These are phyloP conservation scores for Eucalyptus fibrosa DNA, from an alignment of 345 rosid species.

Conservation along the genomic window DNA sequence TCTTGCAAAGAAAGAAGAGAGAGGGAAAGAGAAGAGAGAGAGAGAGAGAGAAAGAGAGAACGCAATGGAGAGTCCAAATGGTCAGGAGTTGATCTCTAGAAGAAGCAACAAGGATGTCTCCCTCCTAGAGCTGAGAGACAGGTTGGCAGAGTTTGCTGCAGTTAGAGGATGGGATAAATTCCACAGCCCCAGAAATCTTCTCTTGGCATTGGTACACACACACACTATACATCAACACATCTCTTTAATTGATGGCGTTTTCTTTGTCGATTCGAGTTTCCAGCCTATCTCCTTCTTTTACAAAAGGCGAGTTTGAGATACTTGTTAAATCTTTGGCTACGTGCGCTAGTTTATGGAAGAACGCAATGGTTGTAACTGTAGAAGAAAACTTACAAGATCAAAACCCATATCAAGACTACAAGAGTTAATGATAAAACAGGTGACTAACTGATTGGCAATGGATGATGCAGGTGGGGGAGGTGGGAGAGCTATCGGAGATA, in stretches of 20 bases:
- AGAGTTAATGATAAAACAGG: not conserved
- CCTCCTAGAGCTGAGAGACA: slow-evolving; percentile 24
- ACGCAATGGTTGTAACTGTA: not conserved
- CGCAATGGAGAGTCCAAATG: not conserved
- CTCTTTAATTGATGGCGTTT: not conserved
- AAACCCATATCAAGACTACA: not conserved
- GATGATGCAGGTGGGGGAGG: slow-evolving; percentile 48
- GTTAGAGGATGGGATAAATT: slow-evolving; percentile 40
- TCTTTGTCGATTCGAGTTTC: not conserved
- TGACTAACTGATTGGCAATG: not conserved
- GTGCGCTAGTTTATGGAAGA: not conserved
- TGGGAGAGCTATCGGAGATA: slow-evolving; percentile 53
- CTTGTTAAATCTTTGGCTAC: not conserved
- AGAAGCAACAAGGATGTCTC: slow-evolving; percentile 19
- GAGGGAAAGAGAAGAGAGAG: not conserved
- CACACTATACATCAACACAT: not conserved
- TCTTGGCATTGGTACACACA: slow-evolving; percentile 29
- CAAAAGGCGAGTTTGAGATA: not conserved
- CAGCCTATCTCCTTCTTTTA: not conserved
- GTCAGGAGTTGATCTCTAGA: not conserved
- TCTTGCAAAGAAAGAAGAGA: not conserved
- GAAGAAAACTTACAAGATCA: not conserved
- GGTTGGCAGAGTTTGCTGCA: slow-evolving; percentile 34
- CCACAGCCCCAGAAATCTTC: slow-evolving; percentile 54
- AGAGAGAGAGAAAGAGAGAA: not conserved